These are phyloP conservation scores for Cokeromyces recurvatus DNA, from an alignment of 371 early-diverging fungal genomes.

Conservation along the genomic window DNA sequence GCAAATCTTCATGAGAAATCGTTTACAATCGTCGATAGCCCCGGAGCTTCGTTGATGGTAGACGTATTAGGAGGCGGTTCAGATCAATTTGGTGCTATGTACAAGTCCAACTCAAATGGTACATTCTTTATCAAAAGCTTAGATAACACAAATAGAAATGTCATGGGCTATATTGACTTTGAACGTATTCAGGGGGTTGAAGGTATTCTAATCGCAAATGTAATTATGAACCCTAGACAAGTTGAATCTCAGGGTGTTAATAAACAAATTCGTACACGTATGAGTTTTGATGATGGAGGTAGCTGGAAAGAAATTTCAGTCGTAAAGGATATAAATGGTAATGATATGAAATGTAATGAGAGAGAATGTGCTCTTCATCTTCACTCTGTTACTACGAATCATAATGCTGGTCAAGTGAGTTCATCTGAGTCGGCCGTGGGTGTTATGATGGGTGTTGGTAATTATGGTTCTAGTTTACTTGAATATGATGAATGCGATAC, in stretches of 20 bases:
- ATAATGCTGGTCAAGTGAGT: slow-evolving; percentile 66
- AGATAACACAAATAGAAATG: slow-evolving; percentile 75
- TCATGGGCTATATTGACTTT: slow-evolving; percentile 78
- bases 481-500: slow-evolving; percentile 78
- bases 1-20: slow-evolving; percentile 45
- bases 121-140: slow-evolving; percentile 77
- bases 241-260: slow-evolving; percentile 34
- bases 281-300: slow-evolving; percentile 88
- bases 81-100: slow-evolving; percentile 65
- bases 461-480: slow-evolving; percentile 67
- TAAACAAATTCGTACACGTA: slow-evolving; percentile 70
- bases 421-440: slow-evolving; percentile 78
- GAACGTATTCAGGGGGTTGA: slow-evolving; percentile 82
- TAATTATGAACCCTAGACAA: slow-evolving; percentile 69
- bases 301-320: slow-evolving; percentile 61
- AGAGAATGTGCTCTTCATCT: slow-evolving; percentile 76
- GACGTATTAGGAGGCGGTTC: slow-evolving; percentile 50
- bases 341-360: slow-evolving; percentile 31
- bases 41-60: slow-evolving; percentile 52
- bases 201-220: slow-evolving; percentile 82
- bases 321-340: slow-evolving; percentile 34
- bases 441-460: slow-evolving; percentile 87
- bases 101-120: slow-evolving; percentile 87
- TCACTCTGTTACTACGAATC: slow-evolving; percentile 74
- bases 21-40: slow-evolving; percentile 78